Conservation (phyloP, 371 early-diverging fungal species). For the Massospora cicadina region DNA sequence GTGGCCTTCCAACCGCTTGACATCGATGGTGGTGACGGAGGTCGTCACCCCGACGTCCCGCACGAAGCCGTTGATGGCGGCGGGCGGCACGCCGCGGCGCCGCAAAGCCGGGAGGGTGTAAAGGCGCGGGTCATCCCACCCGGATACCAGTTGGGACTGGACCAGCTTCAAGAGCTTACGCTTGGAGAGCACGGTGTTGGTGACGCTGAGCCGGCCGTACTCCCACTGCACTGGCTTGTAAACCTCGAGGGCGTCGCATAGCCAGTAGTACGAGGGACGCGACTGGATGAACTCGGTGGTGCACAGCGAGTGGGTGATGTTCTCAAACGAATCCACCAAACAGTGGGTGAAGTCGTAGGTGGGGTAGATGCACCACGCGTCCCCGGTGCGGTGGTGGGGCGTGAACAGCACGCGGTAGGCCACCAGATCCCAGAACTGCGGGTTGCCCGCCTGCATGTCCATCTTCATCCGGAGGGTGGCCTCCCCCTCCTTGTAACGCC, state of each 20-base stretch:
- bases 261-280: conserved; percentile 98
- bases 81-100: conserved; percentile 95
- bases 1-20: conserved; percentile 85
- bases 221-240: conserved; percentile 99
- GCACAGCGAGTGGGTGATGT: conserved; percentile 99
- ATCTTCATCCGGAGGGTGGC: conserved; percentile 98
- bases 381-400: conserved; percentile 84
- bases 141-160: conserved; percentile 51
- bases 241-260: conserved; percentile 92
- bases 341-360: conserved; percentile 99
- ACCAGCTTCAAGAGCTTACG: conserved; percentile 92
- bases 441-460: conserved; percentile 90
- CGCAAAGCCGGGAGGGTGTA: conserved; percentile 95
- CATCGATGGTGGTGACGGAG: conserved; percentile 69
- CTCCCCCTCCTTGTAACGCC: conserved; percentile 84
- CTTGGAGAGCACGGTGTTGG: conserved; percentile 95
- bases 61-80: conserved; percentile 98
- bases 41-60: conserved; percentile 88
- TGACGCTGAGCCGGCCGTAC: conserved; percentile 92
- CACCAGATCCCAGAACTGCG: conserved; percentile 98
- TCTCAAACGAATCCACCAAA: conserved; percentile 97
- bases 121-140: conserved; percentile 98
- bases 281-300: conserved; percentile 94
- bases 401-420: conserved; percentile 93
- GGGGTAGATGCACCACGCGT: conserved; percentile 96